These are phyloP conservation scores for Endocladia muricata DNA, from an alignment of 31 red algal genomes.

Conservation along the genomic window DNA sequence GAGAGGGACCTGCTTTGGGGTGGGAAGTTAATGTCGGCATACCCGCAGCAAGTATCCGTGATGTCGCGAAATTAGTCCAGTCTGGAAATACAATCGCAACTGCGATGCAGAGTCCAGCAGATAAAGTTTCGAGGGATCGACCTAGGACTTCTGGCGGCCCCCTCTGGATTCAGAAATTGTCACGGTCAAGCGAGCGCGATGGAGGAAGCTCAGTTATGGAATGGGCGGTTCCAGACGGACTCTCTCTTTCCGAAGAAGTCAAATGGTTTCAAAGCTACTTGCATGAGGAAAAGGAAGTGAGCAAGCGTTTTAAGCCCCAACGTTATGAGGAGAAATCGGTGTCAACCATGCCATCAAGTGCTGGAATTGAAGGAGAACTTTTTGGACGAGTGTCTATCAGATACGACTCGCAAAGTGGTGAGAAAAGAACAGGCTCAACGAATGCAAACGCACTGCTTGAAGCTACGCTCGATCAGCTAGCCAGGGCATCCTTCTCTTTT, in stretches of 20 bases:
- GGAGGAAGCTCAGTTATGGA: neutral
- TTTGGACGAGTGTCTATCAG: slow-evolving; percentile 21
- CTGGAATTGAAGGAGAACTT: slow-evolving; percentile 15
- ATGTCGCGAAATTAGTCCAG: slow-evolving; percentile 24
- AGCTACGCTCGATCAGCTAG: slow-evolving; percentile 28
- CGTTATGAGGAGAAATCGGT: neutral
- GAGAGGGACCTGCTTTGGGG: neutral
- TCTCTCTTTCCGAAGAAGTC: slow-evolving; percentile 29
- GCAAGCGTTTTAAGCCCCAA: neutral
- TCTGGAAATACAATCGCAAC: slow-evolving; percentile 34
- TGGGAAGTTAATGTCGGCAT: slow-evolving; percentile 38
- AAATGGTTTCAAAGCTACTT: slow-evolving; percentile 23
- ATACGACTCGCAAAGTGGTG: slow-evolving; percentile 30
- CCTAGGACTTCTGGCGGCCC: slow-evolving; percentile 3
- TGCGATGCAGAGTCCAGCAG: slow-evolving; percentile 22
- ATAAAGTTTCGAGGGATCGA: neutral
- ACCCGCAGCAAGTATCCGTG: slow-evolving; percentile 17
- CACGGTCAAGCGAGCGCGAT: neutral
- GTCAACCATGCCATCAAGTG: neutral
- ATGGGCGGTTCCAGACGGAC: slow-evolving; percentile 20
- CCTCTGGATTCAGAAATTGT: slow-evolving; percentile 35
- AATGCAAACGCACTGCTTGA: slow-evolving; percentile 25
- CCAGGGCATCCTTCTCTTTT: slow-evolving; percentile 44
- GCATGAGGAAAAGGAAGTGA: slow-evolving; percentile 2
- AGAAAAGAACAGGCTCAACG: neutral